Percentiles rank a stretch among this genome's conserved stretches.
Conservation (phyloP, 148 eudicot species). For the Beta vulgaris region DNA sequence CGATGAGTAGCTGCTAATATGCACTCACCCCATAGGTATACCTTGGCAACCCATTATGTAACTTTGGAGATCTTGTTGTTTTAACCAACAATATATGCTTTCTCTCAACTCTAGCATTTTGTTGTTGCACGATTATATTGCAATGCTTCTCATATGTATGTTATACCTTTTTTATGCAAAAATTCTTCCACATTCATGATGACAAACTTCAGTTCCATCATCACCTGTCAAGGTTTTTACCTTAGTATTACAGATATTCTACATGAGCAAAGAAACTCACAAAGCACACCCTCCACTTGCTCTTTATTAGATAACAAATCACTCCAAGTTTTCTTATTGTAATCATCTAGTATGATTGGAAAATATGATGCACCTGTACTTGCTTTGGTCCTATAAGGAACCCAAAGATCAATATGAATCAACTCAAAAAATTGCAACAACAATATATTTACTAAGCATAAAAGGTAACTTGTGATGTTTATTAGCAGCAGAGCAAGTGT, state of each 20-base stretch:
- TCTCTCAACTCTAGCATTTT: not conserved
- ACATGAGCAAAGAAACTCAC: not conserved
- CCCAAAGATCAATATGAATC: not conserved
- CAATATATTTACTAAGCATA: not conserved
- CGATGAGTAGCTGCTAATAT: not conserved
- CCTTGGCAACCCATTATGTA: not conserved
- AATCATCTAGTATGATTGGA: not conserved
- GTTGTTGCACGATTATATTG: not conserved
- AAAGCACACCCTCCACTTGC: not conserved
- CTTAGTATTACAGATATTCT: not conserved
- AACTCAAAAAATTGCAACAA: no score
- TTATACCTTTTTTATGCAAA: not conserved
- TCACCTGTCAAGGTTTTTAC: not conserved
- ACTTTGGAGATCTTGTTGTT: not conserved
- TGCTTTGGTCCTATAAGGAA: not conserved
- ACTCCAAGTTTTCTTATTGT: not conserved
- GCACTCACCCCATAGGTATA: not conserved
- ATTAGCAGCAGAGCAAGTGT: not conserved
- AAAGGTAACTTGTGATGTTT: not conserved
- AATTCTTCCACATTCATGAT: not conserved
- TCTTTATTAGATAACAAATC: not conserved
- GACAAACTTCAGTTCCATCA: not conserved
- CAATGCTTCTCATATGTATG: not conserved
- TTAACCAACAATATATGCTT: not conserved
- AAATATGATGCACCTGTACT: not conserved